Evolutionary conservation across 805 yeast genomes (phyloP).

Genomic region (Cyberlindnera nakhonratchasimensis): DNA sequence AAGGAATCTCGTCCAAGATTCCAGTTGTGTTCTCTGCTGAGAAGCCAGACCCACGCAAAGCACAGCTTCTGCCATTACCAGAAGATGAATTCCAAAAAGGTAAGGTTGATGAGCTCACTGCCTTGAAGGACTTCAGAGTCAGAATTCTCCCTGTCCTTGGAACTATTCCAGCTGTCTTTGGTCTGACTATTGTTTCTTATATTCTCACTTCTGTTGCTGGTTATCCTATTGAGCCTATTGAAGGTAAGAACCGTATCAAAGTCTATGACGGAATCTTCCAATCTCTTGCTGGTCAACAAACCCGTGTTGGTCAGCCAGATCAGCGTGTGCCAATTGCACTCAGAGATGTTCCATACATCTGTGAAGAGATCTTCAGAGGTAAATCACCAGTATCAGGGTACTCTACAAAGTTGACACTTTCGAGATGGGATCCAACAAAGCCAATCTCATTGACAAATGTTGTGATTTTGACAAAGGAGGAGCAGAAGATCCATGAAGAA

Average conservation of each 20-base stretch:
- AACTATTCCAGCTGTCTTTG: slow-evolving; percentile 96
- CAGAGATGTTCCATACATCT: slow-evolving; percentile 72
- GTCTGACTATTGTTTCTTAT: slow-evolving; percentile 83
- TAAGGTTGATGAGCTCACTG: slow-evolving; percentile 80
- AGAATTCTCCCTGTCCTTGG: slow-evolving; percentile 95
- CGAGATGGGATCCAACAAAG: slow-evolving; percentile 76
- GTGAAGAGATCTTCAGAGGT: slow-evolving; percentile 92
- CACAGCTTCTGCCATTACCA: slow-evolving; percentile 78
- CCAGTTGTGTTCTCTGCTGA: slow-evolving; percentile 92
- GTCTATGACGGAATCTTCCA: slow-evolving; percentile 81
- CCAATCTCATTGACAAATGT: slow-evolving; percentile 73
- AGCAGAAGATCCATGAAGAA: slow-evolving; percentile 75
- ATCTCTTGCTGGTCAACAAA: slow-evolving; percentile 81
- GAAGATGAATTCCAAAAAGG: slow-evolving; percentile 80
- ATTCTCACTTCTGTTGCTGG: slow-evolving; percentile 77
- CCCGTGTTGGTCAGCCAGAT: slow-evolving; percentile 67
- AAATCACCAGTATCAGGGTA: slow-evolving; percentile 84
- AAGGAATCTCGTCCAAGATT: slow-evolving; percentile 72
- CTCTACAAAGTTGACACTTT: slow-evolving; percentile 73
- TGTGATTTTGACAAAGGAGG: slow-evolving; percentile 85
- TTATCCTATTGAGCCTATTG: slow-evolving; percentile 87
- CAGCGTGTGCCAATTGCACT: slow-evolving; percentile 73
- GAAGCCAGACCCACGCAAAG: slow-evolving; percentile 95
- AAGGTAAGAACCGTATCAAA: slow-evolving; percentile 84
- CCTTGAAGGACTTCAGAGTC: slow-evolving; percentile 85